Evolutionary conservation across 2,329 filamentous ascomycete species (phyloP), one percentile per base, ranked within the genome.

Genomic region (Penicillium hordei): DNA sequence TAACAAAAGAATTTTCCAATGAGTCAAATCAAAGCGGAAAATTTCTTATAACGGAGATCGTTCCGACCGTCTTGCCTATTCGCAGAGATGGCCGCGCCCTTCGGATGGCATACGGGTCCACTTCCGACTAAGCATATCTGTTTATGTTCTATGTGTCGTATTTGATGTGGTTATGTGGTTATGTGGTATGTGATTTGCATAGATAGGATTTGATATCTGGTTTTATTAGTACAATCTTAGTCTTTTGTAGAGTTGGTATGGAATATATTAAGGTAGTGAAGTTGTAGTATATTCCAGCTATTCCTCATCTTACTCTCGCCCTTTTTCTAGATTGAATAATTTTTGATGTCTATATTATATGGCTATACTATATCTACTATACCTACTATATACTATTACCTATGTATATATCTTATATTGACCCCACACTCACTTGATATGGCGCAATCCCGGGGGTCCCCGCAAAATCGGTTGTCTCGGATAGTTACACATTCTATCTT

Each of bases 51-150:
- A 46, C 50, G 50, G 50, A 17, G 50, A 19, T 33, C 61, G 21
- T 48, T 48, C 45, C 45, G 45, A 48, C 25, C 9, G 19, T 34
- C 44, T 19, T 29, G 25, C 31, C 52, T 23, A 58, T 59, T 65
- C 63, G 63, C 63, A 63, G 19, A 63, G 62, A 65, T 65, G 44
- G 36, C 63, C 63, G 63, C 44, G 44, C 44, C 31, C 45, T 48
- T 48, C 45, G 15, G 19, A 36, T 36, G 31, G 5, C 45, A 46
- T 6, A 46, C 4, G 29, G 44, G 29, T 34, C 31, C 45, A 48
- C 29, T 34, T 48, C 19, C 29, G 29, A 23, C 13, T 43, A 5
- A 44, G n/a, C 27, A 13, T 33, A 19, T 33, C 12, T 29, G n/a
- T 45, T 46, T 17, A n/a, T 19, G 17, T 36, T 36, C 12, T 40